Base-by-base conservation (phyloP, 495 filamentous ascomycete genomes). In the Rusavskia elegans region DNA sequence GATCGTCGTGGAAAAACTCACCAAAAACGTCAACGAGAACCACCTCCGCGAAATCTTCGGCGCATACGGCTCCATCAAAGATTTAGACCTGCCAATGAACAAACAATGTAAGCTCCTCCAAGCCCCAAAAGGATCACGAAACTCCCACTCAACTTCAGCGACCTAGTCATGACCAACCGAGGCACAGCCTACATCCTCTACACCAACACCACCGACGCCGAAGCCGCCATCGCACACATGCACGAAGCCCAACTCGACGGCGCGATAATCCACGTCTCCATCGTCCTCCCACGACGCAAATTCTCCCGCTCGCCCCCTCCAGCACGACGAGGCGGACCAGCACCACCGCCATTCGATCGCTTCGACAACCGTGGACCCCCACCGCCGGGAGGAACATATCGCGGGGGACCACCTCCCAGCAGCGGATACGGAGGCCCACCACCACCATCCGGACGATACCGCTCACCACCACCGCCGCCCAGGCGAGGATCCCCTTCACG, bases 211-310 rank as follows among this genome's bases (percentile, higher is more conserved):
- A 72, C 79, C 42, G 83, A 88, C 57, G 93, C 92, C 36, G 87
- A 95, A 60, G 72, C 80, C 17, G 92, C 92, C 23, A 93, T 99
- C 57, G 80, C 89, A 44, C 84, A 95, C 61, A 97, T 99, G 93
- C 93, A 99, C 64, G 92, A 99, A 72, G 87, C 87, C 14, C 87
- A 96, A 57, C 70, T 99, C 41, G 92, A 99, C 68, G 93, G 92
- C 38, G 76, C 84, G 16, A 67, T 81, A 19, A 81, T 99, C 64
- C 84, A 82, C 58, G 92, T 99, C 25, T 95, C 89, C 50, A 94
- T 97, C 57, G 89, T 97, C 23, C 71, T 96, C 23, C 90, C 90
- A 1, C 84, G 87, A 48, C 83, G 86, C 53, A 68, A 63, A 44
- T 76, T 77, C 50, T 76, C 74, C 20, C 69, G 67, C 9, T 75